Base-by-base conservation (phyloP, 208 protist genomes). In the Leishmania mexicana region DNA sequence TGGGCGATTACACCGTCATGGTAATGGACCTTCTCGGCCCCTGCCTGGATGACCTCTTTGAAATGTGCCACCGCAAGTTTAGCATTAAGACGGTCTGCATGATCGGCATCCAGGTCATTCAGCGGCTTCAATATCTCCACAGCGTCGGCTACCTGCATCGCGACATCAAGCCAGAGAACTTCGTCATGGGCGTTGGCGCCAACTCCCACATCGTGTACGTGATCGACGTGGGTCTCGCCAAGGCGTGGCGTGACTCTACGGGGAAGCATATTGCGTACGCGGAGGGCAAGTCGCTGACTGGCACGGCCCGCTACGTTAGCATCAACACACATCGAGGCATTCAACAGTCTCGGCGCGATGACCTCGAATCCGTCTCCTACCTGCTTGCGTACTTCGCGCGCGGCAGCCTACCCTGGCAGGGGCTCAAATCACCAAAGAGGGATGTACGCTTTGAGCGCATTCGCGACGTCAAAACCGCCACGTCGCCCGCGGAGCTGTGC, bases 21-120 rank as follows among this genome's bases (percentile, higher is more conserved):
- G 99, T 99, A 38, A 99, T 99, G 89, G 99, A 99, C 70, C 87
- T 99, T 15, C 90, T 99, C 0, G 99, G 99, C 0, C 99, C 99
- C 17, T 98, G 90, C 71, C 90, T 99, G 17, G 99, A 99, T 81
- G 99, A 99, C 82, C 86, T 99, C 10, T 99, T 99, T 81, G 98
- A 96, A 53, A 90, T 97, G 71, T 99, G 96, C 83, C 80, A 87
- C 31, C 87, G 91, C 19, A 87, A 85, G 45, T 99, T 99, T 83
- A 93, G 72, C 24, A 21, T 98, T 0, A 99, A 99, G 87, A 99
- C 98, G 35, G 94, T 99, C 54, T 90, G 98, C 65, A 99, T 99
- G 96, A 76, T 99, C 13, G 98, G 96, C 38, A 95, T 99, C 70
- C 98, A 99, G 80, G 92, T 99, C 49, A 89, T 99, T 47, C 88